These are phyloP conservation scores for Stentor coeruleus DNA, from an alignment of 73 alveolate species.

Conservation along the genomic window DNA sequence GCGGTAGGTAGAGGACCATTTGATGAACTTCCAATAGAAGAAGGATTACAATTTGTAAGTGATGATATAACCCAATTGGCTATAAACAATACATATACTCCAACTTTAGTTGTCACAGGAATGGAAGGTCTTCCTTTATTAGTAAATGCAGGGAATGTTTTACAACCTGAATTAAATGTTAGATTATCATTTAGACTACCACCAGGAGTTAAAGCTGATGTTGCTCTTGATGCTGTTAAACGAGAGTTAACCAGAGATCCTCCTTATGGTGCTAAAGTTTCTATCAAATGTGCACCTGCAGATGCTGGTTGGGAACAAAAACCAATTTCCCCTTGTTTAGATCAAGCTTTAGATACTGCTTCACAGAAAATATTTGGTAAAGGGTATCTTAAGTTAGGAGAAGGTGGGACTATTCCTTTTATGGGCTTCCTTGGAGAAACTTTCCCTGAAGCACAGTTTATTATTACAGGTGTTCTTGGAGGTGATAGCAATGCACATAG, in stretches of 20 bases:
- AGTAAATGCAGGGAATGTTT: constrained; percentile 85
- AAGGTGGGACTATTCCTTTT: constrained; percentile 89
- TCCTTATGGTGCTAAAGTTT: constrained; percentile 77
- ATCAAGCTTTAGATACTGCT: constrained; percentile 46
- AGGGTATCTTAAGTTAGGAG: constrained; percentile 53
- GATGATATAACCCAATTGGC: constrained; percentile 59
- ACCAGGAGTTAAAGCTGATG: constrained; percentile 74
- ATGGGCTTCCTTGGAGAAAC: constrained; percentile 64
- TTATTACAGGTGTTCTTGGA: constrained; percentile 82
- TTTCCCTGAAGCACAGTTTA: constrained; percentile 77
- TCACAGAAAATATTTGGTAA: constrained; percentile 54
- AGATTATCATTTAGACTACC: constrained; percentile 86
- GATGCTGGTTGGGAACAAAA: constrained; percentile 70
- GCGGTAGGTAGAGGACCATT: constrained; percentile 46
- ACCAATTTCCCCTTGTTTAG: constrained; percentile 31
- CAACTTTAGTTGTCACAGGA: constrained; percentile 78
- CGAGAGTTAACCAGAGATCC: constrained; percentile 70
- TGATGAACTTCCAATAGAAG: constrained; percentile 41
- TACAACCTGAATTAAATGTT: constrained; percentile 71
- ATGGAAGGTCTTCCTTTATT: constrained; percentile 83
- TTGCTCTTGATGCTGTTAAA: constrained; percentile 58
- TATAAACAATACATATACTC: constrained; percentile 81
- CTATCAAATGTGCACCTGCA: constrained; percentile 37
- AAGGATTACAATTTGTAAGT: constrained; percentile 57
- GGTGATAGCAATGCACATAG: constrained; percentile 84